Evolutionary conservation across 2,329 filamentous ascomycete genomes (phyloP), one percentile per base, ranked within the genome.

Genomic region (Chaetomium globosum): DNA sequence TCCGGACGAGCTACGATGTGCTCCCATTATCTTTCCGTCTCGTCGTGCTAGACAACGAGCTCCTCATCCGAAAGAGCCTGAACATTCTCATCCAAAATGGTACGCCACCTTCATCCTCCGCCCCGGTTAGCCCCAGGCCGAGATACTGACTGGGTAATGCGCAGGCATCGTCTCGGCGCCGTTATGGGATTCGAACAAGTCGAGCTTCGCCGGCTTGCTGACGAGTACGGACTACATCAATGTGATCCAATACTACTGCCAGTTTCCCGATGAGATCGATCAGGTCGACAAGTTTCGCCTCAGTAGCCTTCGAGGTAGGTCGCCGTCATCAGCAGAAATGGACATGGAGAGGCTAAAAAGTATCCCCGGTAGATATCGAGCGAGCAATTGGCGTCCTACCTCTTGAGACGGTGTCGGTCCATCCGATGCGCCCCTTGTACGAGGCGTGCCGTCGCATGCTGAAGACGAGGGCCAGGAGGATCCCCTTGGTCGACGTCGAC

Each of bases 151-250:
- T 57, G 64, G 58, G 28, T 16, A 55, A 57, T 62, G 30, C 12
- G 49, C 61, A 98, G 94, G 92, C 74, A 99, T 99, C 76, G 95
- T 99, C 63, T 99, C 95, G 33, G 95, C 95, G 60, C 95, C 95
- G 59, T 82, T 99, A 70, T 99, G 95, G 95, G 93, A 99, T 78
- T 97, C 94, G 30, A 89, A 91, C 70, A 91, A 89, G 4, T 96
- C 93, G 30, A 92, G 90, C 43, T 99, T 98, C 78, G 95, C 94
- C 49, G 95, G 95, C 48, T 86, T 99, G 57, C 84, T 99, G 70
- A 99, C 95, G 31, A 95, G 93, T 68, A 96, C 93, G 67, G 95
- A 99, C 79, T 99, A 95, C 77, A 96, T 99, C 80, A 99, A 99
- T 75, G 90, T 99, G 64, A 96, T 99, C 49, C 94, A 98, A 77